Percentiles rank a stretch among this genome's conserved stretches.
phyloP scores from a whole-genome alignment of 225 moss, liverwort and hornwort species.

The Lunularia cruciata region DNA sequence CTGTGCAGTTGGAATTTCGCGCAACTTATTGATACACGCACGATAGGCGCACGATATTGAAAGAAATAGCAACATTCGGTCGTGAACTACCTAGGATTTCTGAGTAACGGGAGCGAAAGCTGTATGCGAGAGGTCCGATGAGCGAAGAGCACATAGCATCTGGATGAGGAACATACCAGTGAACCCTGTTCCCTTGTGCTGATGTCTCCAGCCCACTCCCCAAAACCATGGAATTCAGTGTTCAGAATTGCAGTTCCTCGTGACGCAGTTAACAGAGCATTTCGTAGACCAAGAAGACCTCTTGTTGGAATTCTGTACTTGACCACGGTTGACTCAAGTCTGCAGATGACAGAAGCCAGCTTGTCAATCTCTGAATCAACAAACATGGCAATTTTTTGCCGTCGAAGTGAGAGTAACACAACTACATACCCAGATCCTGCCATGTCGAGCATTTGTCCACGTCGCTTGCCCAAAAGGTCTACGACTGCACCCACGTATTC shows the following conservation, averaged over 20 bases:
- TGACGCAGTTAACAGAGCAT: slow-evolving; percentile 81
- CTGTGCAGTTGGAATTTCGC: not conserved
- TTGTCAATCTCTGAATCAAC: not conserved
- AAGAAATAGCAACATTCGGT: too few species aligned
- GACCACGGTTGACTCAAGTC: slow-evolving; percentile 67
- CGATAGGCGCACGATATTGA: not conserved
- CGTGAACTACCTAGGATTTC: too few species aligned
- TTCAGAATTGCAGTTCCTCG: slow-evolving; percentile 92
- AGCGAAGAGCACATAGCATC: too few species aligned
- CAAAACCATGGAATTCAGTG: slow-evolving; percentile 79
- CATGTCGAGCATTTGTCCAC: slow-evolving; percentile 95
- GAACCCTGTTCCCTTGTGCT: slow-evolving; percentile 97
- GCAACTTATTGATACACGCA: not conserved
- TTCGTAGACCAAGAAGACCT: slow-evolving; percentile 86
- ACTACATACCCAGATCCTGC: slow-evolving; percentile 64
- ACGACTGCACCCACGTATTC: slow-evolving; percentile 88
- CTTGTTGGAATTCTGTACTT: slow-evolving; percentile 93
- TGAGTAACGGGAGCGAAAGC: too few species aligned
- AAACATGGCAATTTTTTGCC: not conserved
- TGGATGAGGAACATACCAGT: slow-evolving; percentile 52
- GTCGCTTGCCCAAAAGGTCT: slow-evolving; percentile 85
- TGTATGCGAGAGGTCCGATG: too few species aligned
- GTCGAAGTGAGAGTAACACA: not conserved
- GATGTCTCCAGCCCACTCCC: slow-evolving; percentile 88
- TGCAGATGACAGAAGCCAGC: slow-evolving; percentile 25